Percentiles rank a stretch among this genome's conserved stretches.
Evolutionary conservation across 495 filamentous ascomycete genomes (phyloP).

Genomic region (Polyplosphaeria fusca): DNA sequence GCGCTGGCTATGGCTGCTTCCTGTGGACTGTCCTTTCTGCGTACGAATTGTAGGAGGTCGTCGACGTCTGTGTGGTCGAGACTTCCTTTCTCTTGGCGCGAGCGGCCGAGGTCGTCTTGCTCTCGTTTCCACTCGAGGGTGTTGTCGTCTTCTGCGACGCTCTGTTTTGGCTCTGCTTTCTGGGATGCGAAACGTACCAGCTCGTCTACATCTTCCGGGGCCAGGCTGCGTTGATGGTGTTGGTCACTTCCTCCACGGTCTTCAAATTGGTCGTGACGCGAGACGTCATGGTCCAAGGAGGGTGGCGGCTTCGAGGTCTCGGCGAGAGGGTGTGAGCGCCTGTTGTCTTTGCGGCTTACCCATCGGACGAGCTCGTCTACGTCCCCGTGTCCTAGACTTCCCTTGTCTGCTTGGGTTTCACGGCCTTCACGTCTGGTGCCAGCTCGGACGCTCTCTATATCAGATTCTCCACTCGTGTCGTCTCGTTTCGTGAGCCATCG

Average conservation of each 20-base stretch:
- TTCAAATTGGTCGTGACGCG: not conserved
- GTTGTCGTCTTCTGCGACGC: not conserved
- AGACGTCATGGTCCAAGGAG: not conserved
- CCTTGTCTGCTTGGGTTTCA: not conserved
- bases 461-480: not conserved
- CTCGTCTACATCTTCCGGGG: not conserved
- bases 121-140: not conserved
- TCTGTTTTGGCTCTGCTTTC: not conserved
- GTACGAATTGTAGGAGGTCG: not conserved
- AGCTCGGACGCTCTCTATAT: not conserved
- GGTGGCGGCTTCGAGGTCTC: no score
- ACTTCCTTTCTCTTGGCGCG: not conserved
- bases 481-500: not conserved
- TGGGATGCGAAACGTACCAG: not conserved
- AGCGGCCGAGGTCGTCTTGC: not conserved
- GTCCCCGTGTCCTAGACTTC: not conserved
- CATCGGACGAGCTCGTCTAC: conserved; percentile 9
- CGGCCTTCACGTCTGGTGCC: not conserved
- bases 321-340: not conserved
- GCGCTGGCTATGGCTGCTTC: not conserved
- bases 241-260: no score
- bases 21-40: not conserved
- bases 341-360: conserved; percentile 1
- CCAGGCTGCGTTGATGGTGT: no score
- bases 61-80: not conserved